Percentiles rank a stretch among this genome's conserved stretches.
These are phyloP conservation scores for Metschnikowia orientalis DNA, from an alignment of 805 yeast species.

Conservation along the genomic window DNA sequence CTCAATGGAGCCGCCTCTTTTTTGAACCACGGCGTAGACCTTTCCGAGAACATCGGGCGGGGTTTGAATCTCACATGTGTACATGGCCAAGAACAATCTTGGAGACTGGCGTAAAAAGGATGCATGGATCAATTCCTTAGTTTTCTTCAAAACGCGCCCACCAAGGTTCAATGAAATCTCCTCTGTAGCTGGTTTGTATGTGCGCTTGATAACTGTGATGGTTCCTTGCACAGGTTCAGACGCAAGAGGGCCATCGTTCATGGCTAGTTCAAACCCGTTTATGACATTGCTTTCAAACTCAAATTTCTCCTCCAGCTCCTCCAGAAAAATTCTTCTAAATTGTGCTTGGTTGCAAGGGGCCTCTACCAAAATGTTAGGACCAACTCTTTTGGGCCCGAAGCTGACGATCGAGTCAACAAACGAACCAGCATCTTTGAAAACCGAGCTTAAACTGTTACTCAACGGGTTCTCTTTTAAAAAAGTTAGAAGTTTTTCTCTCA, in stretches of 20 bases:
- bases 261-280: slow-evolving; percentile 82
- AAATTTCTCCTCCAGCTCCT: slow-evolving; percentile 19
- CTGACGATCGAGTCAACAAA: slow-evolving; percentile 42
- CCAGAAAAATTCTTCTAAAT: slow-evolving; percentile 27
- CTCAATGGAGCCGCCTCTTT: slow-evolving; percentile 76
- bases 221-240: slow-evolving; percentile 86
- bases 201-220: slow-evolving; percentile 43
- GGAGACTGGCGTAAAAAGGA: slow-evolving; percentile 81
- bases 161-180: slow-evolving; percentile 43
- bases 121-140: slow-evolving; percentile 68
- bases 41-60: slow-evolving; percentile 91
- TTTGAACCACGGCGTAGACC: slow-evolving; percentile 91
- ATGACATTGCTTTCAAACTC: slow-evolving; percentile 58
- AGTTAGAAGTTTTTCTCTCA: slow-evolving; percentile 13
- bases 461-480: slow-evolving; percentile 10
- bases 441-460: slow-evolving; percentile 17
- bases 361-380: slow-evolving; percentile 72
- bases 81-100: slow-evolving; percentile 86
- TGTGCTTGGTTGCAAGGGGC: slow-evolving; percentile 26
- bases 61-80: slow-evolving; percentile 92
- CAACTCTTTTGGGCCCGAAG: slow-evolving; percentile 75
- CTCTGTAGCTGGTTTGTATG: slow-evolving; percentile 22
- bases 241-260: slow-evolving; percentile 81
- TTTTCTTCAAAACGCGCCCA: slow-evolving; percentile 70
- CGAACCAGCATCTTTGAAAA: slow-evolving; percentile 16